These are phyloP conservation scores for Colletotrichum sp. DNA, from an alignment of 2,329 filamentous ascomycete genomes.

Conservation along the genomic window DNA sequence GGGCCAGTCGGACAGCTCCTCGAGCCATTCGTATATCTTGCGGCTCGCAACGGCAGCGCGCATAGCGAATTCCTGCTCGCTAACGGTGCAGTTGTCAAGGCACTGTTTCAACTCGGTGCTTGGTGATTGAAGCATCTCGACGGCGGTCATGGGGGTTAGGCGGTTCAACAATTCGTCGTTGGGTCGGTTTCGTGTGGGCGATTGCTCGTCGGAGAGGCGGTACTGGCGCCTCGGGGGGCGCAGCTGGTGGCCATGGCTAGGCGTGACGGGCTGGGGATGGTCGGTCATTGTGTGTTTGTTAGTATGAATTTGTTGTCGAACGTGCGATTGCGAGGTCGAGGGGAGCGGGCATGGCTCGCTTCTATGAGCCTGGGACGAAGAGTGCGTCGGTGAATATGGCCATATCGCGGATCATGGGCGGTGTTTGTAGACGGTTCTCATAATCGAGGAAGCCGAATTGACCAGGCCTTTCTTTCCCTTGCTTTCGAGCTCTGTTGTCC, in stretches of 20 bases:
- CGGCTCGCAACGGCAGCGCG: slow-evolving; percentile 74
- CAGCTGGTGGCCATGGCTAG: slow-evolving; percentile 37
- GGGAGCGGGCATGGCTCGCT: slow-evolving; percentile 13
- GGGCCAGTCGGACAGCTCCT: slow-evolving; percentile 69
- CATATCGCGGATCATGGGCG: slow-evolving; percentile 20
- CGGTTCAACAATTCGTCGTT: slow-evolving; percentile 66
- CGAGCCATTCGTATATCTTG: slow-evolving; percentile 72
- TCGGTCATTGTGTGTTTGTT: slow-evolving; percentile 37
- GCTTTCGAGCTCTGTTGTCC: background rate
- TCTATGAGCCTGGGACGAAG: slow-evolving; percentile 19
- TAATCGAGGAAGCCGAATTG: background rate
- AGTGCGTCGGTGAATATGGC: slow-evolving; percentile 1
- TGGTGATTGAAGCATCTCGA: slow-evolving; percentile 63
- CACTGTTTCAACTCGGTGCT: slow-evolving; percentile 60
- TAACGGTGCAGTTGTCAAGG: slow-evolving; percentile 65
- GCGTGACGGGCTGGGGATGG: slow-evolving; percentile 34
- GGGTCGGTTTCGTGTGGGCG: slow-evolving; percentile 51
- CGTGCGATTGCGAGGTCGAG: slow-evolving; percentile 1
- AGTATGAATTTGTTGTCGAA: slow-evolving; percentile 20
- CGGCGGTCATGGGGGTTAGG: slow-evolving; percentile 64
- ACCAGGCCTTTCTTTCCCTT: background rate
- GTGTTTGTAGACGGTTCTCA: slow-evolving; percentile 9
- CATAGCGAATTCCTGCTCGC: slow-evolving; percentile 75
- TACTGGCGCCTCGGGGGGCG: slow-evolving; percentile 40
- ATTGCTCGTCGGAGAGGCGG: slow-evolving; percentile 42